Base-by-base conservation (phyloP, 495 filamentous ascomycete genomes). In the Talaromyces trachyspermus region DNA sequence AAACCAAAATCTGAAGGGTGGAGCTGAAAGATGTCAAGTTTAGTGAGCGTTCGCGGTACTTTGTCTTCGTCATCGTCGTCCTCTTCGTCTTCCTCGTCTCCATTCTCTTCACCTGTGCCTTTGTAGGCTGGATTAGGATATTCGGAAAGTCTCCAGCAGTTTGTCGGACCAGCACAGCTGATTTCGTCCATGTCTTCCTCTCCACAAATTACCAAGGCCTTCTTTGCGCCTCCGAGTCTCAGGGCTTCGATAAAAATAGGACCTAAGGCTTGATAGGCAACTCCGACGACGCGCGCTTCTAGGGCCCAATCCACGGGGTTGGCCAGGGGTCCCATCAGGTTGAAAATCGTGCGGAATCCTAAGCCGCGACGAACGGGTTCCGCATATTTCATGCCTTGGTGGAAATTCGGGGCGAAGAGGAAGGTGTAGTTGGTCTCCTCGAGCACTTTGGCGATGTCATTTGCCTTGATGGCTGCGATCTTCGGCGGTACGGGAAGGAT, bases 151-250 rank as follows among this genome's bases (percentile, higher is more conserved):
- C 76, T 78, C 90, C 92, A 96, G 75, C 90, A 96, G 53, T 86
- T 79, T 12, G 89, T 95, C 26, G 66, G 63, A 0, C 89, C 89
- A 2, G 90, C 92, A 54, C 88, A 94, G 51, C 83, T 88, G 47
- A 99, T 81, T 67, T 99, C 92, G 61, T 99, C 92, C 41, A 99
- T 79, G 43, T 96, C 86, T 65, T 97, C 92, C 49, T 84, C 83
- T 24, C 94, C 92, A 60, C 90, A 97, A 5, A 97, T 86, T 4
- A 99, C 83, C 63, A 99, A 73, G 2, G 85, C 89, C 60, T 95
- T 95, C 52, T 71, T 76, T 4, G 80, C 78, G 25, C 89, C 89
- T n/a, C 75, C 75, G 47, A 95, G 69, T 10, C 72, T 69, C 37
- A 99, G 69, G 7, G 92, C 89, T 48, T 92, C 85, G 2, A 84